Base-by-base conservation (phyloP, 345 rosid species). In the Crucihimalaya himalaica region DNA sequence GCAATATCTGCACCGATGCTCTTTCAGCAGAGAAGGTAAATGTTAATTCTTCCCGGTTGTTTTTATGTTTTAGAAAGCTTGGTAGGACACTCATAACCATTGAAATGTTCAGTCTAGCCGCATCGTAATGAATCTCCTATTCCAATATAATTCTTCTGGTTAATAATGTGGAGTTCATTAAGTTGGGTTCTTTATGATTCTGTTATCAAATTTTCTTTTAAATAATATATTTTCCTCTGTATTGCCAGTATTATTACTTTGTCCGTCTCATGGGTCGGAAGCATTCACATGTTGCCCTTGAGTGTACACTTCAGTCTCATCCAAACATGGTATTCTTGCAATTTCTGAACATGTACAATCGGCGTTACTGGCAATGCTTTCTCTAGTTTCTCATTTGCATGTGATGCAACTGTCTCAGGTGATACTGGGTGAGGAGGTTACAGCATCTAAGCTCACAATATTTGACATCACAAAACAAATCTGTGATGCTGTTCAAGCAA, bases 191-290 rank as follows among this genome's bases (percentile, higher is more conserved):
- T 52, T 31, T 13, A 15, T 29, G 48, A 13, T 42, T 29, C 31
- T 11, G 25, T 65, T 34, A 54, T 43, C 42, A 10, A 42, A 0
- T 34, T n/a, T 16, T 69, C 42, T 43, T n/a, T 54, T 1, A 6
- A 52, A 13, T 28, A 28, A 37, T 34, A 47, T n/a, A 4, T 53
- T 20, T 28, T 37, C 52, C 3, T 48, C 15, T 64, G 66, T 54
- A 48, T 56, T 80, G 28, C 73, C 91, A 95, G 97, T 95, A 95
- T 73, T 95, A 92, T 79, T 95, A 95, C 79, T 92, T 92, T 68
- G 87, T 95, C 70, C 96, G 98, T 64, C 94, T 95, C 73, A 95
- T 95, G 98, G 99, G 98, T 21, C 81, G 99, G 78, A 92, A 84
- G 88, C 93, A 90, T 71, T 94, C 97, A 4, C 97, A 92, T 72